phyloP scores from a whole-genome alignment of 192 early-diverging fungal species.

The Podila epicladia region DNA sequence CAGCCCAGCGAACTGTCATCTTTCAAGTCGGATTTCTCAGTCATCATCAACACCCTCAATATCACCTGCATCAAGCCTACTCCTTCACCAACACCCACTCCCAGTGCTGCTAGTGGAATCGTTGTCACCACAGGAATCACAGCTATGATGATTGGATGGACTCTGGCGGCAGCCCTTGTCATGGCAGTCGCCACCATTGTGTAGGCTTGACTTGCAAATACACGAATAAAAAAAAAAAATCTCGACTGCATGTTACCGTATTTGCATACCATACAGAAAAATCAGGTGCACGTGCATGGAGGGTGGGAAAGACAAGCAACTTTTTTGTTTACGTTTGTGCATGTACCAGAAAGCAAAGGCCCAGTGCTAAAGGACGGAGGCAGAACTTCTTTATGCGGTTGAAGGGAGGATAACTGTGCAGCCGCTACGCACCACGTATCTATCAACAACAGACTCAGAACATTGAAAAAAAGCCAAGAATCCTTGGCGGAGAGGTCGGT shows the following conservation, averaged over 20 bases:
- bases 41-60: constrained; percentile 19
- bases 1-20: constrained; percentile 23
- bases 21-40: constrained; percentile 18
- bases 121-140: not conserved
- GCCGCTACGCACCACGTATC: not conserved
- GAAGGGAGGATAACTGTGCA: not conserved
- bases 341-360: too few species aligned
- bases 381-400: not conserved
- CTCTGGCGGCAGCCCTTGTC: not conserved
- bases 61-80: constrained; percentile 39
- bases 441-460: not conserved
- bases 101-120: not conserved
- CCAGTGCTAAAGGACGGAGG: not conserved
- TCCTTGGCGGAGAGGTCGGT: too few species aligned
- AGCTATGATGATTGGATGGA: constrained; percentile 10
- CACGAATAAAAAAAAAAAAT: not conserved
- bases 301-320: not conserved
- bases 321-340: too few species aligned
- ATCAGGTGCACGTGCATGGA: not conserved
- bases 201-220: not conserved
- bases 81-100: constrained; percentile 10
- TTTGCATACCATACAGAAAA: not conserved
- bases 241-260: not conserved
- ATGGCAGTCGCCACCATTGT: constrained; percentile 5
- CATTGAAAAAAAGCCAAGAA: too few species aligned